These are phyloP conservation scores for Colletotrichum sp. DNA, from an alignment of 2,329 filamentous ascomycete species.

Conservation along the genomic window DNA sequence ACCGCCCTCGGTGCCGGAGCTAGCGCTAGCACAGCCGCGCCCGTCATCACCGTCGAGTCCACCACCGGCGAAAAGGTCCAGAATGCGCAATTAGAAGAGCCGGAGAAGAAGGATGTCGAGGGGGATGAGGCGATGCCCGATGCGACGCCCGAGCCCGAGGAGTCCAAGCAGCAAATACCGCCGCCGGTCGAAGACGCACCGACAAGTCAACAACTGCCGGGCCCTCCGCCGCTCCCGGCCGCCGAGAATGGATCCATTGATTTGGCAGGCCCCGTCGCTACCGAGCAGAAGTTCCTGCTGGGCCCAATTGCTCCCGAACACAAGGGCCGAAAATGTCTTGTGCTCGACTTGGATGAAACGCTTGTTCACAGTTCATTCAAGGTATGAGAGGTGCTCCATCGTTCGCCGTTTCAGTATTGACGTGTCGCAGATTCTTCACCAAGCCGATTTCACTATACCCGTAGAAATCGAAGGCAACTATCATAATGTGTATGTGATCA, in stretches of 20 bases:
- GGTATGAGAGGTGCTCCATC: slow-evolving; percentile 54
- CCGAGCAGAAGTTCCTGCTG: slow-evolving; percentile 72
- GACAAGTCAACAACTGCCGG: slow-evolving; percentile 39
- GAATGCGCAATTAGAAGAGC: slow-evolving; percentile 20
- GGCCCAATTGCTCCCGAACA: slow-evolving; percentile 82
- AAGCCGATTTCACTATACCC: slow-evolving; percentile 98
- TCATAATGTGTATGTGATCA: slow-evolving; percentile 99
- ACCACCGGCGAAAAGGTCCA: slow-evolving; percentile 24
- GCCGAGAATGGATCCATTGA: slow-evolving; percentile 16
- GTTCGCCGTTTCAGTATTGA: slow-evolving; percentile 5
- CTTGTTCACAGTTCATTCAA: slow-evolving; percentile 99
- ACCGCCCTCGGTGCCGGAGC: slow-evolving; percentile 15
- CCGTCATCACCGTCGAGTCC: slow-evolving; percentile 35
- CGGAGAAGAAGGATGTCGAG: slow-evolving; percentile 50
- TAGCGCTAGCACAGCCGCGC: slow-evolving; percentile 48
- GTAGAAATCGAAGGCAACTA: slow-evolving; percentile 99
- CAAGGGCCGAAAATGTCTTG: slow-evolving; percentile 89
- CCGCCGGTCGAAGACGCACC: slow-evolving; percentile 44
- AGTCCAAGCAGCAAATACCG: slow-evolving; percentile 42
- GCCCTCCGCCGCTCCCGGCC: slow-evolving; percentile 47
- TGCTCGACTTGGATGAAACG: slow-evolving; percentile 95
- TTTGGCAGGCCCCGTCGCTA: slow-evolving; percentile 15
- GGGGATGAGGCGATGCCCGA: slow-evolving; percentile 74
- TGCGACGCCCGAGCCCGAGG: slow-evolving; percentile 56
- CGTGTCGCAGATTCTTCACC: slow-evolving; percentile 79